Conservation (phyloP, 495 filamentous ascomycete species). For the Neurospora intermedia region DNA sequence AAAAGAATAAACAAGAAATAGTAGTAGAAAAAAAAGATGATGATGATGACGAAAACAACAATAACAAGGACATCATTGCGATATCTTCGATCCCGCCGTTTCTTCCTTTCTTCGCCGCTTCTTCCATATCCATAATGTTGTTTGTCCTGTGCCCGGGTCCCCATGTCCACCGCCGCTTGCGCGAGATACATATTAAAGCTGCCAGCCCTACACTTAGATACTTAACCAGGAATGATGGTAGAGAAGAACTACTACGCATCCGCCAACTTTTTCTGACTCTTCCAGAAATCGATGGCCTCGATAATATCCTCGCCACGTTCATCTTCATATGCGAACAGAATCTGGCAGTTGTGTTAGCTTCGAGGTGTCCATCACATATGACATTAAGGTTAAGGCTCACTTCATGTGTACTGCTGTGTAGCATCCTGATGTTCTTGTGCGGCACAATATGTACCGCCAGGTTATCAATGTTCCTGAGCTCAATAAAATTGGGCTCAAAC, state of each 20-base stretch:
- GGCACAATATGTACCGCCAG: conserved; percentile 90
- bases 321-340: conserved; percentile 94
- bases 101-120: neutral
- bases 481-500: conserved; percentile 98
- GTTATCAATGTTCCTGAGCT: conserved; percentile 89
- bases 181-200: neutral
- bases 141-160: neutral
- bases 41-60: neutral
- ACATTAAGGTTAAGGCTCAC: conserved; percentile 39
- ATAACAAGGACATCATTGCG: neutral
- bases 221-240: neutral
- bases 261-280: conserved; percentile 40
- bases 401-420: conserved; percentile 93
- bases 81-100: neutral
- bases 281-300: conserved; percentile 96
- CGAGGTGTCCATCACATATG: neutral
- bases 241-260: neutral
- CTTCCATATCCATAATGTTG: neutral
- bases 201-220: neutral
- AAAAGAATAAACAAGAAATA: neutral
- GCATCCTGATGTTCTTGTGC: conserved; percentile 89
- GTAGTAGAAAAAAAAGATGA: neutral
- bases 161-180: neutral
- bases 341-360: conserved; percentile 41
- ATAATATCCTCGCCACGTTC: conserved; percentile 91